A percentile compares a stretch with the other conserved stretches of the same genome.
These are phyloP conservation scores for Handroanthus guayacan DNA, from an alignment of 257 asterid genomes.

Conservation along the genomic window DNA sequence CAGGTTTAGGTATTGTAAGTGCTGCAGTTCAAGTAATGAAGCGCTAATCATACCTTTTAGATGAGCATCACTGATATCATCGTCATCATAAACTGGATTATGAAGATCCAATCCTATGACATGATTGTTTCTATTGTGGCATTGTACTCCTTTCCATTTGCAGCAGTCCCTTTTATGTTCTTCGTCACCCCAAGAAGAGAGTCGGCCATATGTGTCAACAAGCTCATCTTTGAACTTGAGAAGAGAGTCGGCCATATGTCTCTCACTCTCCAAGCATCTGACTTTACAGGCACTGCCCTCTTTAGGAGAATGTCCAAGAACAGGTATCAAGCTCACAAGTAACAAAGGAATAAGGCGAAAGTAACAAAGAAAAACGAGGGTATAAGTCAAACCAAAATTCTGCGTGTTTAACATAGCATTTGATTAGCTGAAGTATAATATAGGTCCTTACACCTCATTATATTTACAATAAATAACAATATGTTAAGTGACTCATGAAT, in stretches of 20 bases:
- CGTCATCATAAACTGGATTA: background rate
- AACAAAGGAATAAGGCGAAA: conserved; percentile 1
- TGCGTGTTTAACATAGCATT: too few relatives aligned
- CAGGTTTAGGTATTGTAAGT: background rate
- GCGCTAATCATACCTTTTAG: background rate
- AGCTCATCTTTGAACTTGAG: too few relatives aligned
- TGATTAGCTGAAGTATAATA: too few relatives aligned
- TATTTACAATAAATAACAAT: too few relatives aligned
- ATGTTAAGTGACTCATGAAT: too few relatives aligned
- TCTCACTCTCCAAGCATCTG: background rate
- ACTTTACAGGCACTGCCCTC: background rate
- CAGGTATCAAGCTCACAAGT: background rate
- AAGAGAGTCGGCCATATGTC: background rate
- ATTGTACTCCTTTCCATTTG: conserved; percentile 11
- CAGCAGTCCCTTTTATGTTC: too few relatives aligned
- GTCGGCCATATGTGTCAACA: too few relatives aligned
- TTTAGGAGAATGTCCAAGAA: background rate
- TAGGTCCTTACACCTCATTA: too few relatives aligned
- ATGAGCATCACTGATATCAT: too few relatives aligned
- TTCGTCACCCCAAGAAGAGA: too few relatives aligned
- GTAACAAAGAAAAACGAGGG: too few relatives aligned
- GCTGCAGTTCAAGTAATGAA: conserved; percentile 12
- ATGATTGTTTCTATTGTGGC: conserved; percentile 3
- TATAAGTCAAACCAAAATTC: too few relatives aligned
- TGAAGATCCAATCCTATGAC: background rate